Base-by-base conservation (phyloP, 805 yeast genomes). In the Candida boleticola region DNA sequence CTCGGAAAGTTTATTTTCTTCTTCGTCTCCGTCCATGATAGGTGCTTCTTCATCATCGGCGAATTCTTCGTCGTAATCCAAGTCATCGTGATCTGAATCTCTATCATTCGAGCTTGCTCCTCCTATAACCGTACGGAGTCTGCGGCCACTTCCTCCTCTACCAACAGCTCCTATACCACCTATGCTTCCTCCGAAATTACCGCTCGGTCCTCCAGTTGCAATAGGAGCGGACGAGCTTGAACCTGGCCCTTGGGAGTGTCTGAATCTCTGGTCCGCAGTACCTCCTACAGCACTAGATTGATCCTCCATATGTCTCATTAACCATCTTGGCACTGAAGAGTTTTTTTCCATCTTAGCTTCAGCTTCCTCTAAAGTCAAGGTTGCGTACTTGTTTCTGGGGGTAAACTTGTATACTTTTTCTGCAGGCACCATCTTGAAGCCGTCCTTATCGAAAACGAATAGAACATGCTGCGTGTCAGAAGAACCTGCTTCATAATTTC, bases 11-110 rank as follows among this genome's bases (percentile, higher is more conserved):
- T 85, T 89, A 60, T 88, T 86, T 57, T 93, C 98, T 56, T 93
- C 97, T 57, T 92, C 98, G 47, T 90, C 81, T 36, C 97, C 97
- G 56, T 92, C 98, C 74, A 92, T 80, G 45, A 93, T 86, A 22
- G 99, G 99, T 1, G 98, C 98, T 61, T 92, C 99, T 67, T 93
- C 99, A 61, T 93, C 99, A 63, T 93, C 99, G 21, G 93, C 97
- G 64, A 93, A 93, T 61, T 90, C 97, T 61, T 93, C 98, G 52
- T 93, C 97, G 56, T 75, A 92, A 65, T 92, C 99, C 55, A 93
- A 68, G 57, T 89, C 97, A 50, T 90, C 97, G 49, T 86, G 89
- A 44, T 89, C 96, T 9, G 89, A 83, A 50, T 81, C 88, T 46
- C 80, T 57, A 31, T 70, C 77, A 27, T 60, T 69, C 52, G 51